Evolutionary conservation across 2,329 filamentous ascomycete species (phyloP).

Genomic region (Huntiella decipiens): DNA sequence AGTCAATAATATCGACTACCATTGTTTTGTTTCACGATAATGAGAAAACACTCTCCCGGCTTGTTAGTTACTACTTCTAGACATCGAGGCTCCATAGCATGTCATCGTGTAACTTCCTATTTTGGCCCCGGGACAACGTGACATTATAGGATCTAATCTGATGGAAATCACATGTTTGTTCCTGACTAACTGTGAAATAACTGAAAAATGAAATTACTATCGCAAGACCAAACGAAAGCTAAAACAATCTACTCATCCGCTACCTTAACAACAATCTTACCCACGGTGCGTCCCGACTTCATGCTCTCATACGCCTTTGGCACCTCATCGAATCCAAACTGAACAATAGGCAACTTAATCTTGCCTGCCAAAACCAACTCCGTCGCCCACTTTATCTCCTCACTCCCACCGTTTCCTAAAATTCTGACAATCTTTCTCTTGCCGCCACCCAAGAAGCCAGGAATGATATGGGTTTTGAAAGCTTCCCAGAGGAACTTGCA

Average conservation of each 20-base stretch:
- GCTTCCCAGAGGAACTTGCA: conserved; percentile 15
- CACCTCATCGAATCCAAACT: conserved; percentile 36
- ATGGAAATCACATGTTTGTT: too few relatives aligned
- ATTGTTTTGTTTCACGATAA: too few relatives aligned
- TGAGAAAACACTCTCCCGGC: too few relatives aligned
- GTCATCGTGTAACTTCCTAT: too few relatives aligned
- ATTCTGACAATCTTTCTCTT: conserved; percentile 25
- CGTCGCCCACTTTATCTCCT: conserved; percentile 31
- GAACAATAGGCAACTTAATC: conserved; percentile 35
- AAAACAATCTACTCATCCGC: conserved; percentile 8
- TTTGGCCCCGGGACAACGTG: too few relatives aligned
- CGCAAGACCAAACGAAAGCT: not conserved
- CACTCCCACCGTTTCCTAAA: conserved; percentile 21
- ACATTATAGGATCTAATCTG: too few relatives aligned
- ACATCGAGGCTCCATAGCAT: too few relatives aligned
- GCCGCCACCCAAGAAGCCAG: conserved; percentile 21
- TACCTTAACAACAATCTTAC: conserved; percentile 37
- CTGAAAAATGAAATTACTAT: not conserved
- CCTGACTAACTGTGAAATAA: not conserved
- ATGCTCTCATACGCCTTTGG: conserved; percentile 37
- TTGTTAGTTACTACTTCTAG: too few relatives aligned
- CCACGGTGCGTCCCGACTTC: conserved; percentile 37
- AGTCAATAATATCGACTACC: too few relatives aligned
- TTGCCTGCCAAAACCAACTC: conserved; percentile 39
- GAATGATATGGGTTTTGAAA: conserved; percentile 15